A percentile compares a stretch with the other conserved stretches of the same genome.
phyloP scores from a whole-genome alignment of 495 filamentous ascomycete genomes.

The Hypoxylon lenormandii region DNA sequence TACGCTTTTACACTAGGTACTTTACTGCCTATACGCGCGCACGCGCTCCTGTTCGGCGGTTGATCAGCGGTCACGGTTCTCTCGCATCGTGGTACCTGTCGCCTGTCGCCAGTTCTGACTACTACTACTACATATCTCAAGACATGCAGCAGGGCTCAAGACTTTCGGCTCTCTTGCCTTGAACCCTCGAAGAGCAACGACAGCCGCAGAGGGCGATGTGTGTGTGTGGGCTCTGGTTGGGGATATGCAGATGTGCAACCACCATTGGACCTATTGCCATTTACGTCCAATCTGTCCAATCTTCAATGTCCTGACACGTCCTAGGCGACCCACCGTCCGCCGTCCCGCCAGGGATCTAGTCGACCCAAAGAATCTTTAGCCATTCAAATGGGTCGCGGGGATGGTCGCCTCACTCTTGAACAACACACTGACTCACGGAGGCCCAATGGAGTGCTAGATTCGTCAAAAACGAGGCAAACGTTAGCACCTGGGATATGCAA shows the following conservation, averaged over 20 bases:
- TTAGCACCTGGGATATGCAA: conserved; percentile 47
- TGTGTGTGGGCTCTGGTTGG: not conserved
- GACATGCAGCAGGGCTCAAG: conserved; percentile 2
- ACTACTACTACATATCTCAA: not conserved
- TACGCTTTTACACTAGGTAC: conserved; percentile 6
- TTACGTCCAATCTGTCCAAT: conserved; percentile 14
- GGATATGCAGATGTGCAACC: conserved; percentile 11
- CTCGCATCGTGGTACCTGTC: too few relatives aligned
- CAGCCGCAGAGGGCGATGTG: conserved; percentile 23
- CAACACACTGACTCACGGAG: conserved; percentile 51
- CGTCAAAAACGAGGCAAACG: conserved; percentile 48
- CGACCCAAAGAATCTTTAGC: conserved; percentile 43
- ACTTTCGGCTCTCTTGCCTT: conserved; percentile 1
- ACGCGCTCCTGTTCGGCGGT: not conserved
- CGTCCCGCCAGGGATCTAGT: conserved; percentile 37
- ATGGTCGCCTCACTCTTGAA: conserved; percentile 50
- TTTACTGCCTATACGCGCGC: not conserved
- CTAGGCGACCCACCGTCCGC: conserved; percentile 32
- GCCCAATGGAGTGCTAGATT: conserved; percentile 46
- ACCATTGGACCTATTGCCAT: not conserved
- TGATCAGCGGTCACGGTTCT: too few relatives aligned
- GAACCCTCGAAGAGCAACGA: conserved; percentile 10
- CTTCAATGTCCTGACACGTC: conserved; percentile 27
- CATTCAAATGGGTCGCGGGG: conserved; percentile 46
- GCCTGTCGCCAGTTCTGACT: too few relatives aligned